These are phyloP conservation scores for Tolypocladium album DNA, from an alignment of 2,329 filamentous ascomycete species.

Conservation along the genomic window DNA sequence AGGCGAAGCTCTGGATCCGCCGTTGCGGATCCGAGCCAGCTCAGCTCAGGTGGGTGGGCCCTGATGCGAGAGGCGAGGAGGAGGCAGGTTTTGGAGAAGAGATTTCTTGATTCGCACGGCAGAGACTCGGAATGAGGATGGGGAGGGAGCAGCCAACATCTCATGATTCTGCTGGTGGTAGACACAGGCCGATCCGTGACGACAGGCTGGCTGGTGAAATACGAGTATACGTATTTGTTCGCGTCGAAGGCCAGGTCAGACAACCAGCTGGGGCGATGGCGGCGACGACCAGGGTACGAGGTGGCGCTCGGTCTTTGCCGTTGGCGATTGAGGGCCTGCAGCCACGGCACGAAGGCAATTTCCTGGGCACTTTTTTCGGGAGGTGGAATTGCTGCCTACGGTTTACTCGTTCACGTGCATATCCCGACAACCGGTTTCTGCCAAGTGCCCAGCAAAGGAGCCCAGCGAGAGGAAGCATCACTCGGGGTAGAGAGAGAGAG, in stretches of 20 bases:
- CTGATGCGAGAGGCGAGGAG: not conserved
- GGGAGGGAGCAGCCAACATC: not conserved
- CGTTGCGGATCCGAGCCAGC: not conserved
- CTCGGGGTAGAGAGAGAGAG: not conserved
- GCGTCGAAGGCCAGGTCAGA: not conserved
- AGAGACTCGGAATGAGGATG: not conserved
- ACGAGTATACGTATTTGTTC: no score
- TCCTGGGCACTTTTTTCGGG: not conserved
- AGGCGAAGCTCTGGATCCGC: not conserved
- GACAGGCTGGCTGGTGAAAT: no score
- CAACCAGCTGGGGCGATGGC: not conserved
- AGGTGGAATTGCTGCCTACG: no score
- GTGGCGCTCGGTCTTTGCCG: not conserved
- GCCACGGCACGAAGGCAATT: not conserved
- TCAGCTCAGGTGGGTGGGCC: not conserved
- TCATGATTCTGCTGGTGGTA: not conserved
- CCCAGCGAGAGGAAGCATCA: not conserved
- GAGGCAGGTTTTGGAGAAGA: not conserved
- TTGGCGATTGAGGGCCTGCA: not conserved
- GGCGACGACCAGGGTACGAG: not conserved
- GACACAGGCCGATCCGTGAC: no score
- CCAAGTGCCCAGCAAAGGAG: no score
- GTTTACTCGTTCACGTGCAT: not conserved
- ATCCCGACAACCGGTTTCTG: not conserved
- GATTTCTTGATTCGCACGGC: no score